Conservation (phyloP, 768 basidiomycete species). For the Leccinum obscurum region DNA sequence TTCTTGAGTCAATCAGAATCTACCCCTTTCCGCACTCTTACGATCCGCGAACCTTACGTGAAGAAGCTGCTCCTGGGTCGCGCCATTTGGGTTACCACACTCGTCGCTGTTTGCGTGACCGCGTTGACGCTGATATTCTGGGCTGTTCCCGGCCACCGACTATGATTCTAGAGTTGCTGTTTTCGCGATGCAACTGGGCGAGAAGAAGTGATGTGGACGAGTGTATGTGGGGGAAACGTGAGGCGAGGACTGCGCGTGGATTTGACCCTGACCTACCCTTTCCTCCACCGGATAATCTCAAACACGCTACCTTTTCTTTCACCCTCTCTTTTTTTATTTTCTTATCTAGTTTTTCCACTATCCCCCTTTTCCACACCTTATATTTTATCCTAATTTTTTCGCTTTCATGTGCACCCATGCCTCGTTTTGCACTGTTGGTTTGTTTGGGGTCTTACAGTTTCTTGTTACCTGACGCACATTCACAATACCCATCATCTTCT, state of each 20-base stretch:
- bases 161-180: constrained; percentile 42
- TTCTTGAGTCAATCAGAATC: constrained; percentile 94
- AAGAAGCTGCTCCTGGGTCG: constrained; percentile 86
- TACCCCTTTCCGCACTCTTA: constrained; percentile 92
- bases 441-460: constrained; percentile 17
- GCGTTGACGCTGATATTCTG: constrained; percentile 91
- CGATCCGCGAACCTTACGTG: constrained; percentile 92
- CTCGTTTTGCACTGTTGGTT: constrained; percentile 19
- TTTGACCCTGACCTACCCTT: constrained; percentile 17
- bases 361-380: constrained; percentile 21
- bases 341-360: constrained; percentile 30
- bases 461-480: constrained; percentile 25
- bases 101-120: constrained; percentile 75
- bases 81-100: constrained; percentile 85
- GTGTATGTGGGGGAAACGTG: constrained; percentile 8
- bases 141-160: constrained; percentile 92
- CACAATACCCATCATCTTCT: constrained; percentile 23
- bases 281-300: constrained; percentile 23
- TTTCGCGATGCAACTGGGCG: constrained; percentile 8
- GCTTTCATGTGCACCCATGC: constrained; percentile 20
- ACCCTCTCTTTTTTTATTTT: constrained; percentile 25
- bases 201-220: constrained; percentile 8
- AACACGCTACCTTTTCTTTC: constrained; percentile 22
- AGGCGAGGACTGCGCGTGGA: constrained; percentile 19
- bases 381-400: constrained; percentile 29